Percentiles rank a stretch among this genome's conserved stretches.
Evolutionary conservation across 192 early-diverging fungal species (phyloP).

Genomic region (Kickxella alabastrina): DNA sequence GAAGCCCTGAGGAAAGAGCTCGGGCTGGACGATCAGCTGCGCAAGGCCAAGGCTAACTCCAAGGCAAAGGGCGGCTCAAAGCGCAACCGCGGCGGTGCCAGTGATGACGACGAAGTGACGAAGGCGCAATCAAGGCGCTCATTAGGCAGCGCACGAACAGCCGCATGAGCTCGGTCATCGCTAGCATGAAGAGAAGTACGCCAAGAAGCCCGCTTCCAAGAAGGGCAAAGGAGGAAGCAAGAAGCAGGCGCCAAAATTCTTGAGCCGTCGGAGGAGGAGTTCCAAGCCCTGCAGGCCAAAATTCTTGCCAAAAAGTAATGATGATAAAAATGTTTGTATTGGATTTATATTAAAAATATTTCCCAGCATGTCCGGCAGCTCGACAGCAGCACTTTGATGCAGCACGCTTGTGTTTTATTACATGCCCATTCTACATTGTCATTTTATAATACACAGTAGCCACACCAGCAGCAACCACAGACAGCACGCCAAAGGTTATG

Average conservation of each 20-base stretch:
- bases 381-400: background rate
- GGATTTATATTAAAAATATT: background rate
- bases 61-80: conserved; percentile 41
- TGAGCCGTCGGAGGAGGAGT: conserved; percentile 63
- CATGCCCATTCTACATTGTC: conserved; percentile 18
- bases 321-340: background rate
- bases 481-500: conserved; percentile 3
- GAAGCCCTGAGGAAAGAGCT: conserved; percentile 57
- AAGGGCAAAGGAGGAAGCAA: conserved; percentile 8
- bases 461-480: conserved; percentile 14
- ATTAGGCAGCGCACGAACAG: conserved; percentile 52
- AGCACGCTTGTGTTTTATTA: conserved; percentile 4
- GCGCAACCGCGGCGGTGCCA: conserved; percentile 10
- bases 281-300: conserved; percentile 57
- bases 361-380: no score
- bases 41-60: conserved; percentile 42
- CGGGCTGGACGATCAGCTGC: conserved; percentile 57
- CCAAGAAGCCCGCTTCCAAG: conserved; percentile 15
- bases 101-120: conserved; percentile 11
- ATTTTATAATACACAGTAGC: conserved; percentile 20
- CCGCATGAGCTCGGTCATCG: conserved; percentile 56
- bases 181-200: conserved; percentile 49
- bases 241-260: conserved; percentile 11
- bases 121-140: conserved; percentile 53
- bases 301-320: conserved; percentile 50